phyloP scores from a whole-genome alignment of 345 rosid species.

The Citrus medica region DNA sequence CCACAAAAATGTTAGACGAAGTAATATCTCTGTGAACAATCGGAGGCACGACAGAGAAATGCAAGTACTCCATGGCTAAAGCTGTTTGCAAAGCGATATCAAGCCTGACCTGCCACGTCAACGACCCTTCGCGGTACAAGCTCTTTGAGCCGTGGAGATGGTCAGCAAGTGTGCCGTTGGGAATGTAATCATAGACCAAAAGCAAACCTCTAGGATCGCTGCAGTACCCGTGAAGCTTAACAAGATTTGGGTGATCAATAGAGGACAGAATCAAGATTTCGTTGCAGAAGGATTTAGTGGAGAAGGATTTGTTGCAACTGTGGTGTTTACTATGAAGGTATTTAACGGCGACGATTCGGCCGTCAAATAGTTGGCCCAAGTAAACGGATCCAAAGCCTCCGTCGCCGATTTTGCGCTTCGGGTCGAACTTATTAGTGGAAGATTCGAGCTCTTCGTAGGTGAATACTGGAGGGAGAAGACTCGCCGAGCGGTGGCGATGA shows the following conservation, averaged over 20 bases:
- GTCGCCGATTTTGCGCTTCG: constrained; percentile 78
- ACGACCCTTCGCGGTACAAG: constrained; percentile 18
- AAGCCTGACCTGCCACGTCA: constrained; percentile 72
- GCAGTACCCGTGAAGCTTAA: constrained; percentile 92
- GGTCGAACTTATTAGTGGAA: constrained; percentile 75
- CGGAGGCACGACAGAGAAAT: constrained; percentile 59
- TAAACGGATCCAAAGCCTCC: constrained; percentile 94
- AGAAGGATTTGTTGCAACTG: constrained; percentile 45
- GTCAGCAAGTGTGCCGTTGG: constrained; percentile 86
- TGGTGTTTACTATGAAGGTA: constrained; percentile 68
- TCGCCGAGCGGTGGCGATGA: constrained; percentile 64
- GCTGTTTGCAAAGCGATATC: constrained; percentile 82
- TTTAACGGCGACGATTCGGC: constrained; percentile 74
- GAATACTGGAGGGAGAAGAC: constrained; percentile 83
- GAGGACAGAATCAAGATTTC: constrained; percentile 88
- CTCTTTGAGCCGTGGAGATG: constrained; percentile 67
- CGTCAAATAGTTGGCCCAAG: constrained; percentile 70
- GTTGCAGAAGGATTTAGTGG: constrained; percentile 79
- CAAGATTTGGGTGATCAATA: constrained; percentile 77
- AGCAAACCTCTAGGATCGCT: constrained; percentile 94
- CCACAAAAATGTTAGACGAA: constrained; percentile 77
- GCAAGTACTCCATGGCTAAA: constrained; percentile 72
- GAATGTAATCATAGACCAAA: constrained; percentile 76
- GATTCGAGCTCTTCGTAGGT: constrained; percentile 85
- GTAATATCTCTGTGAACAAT: constrained; percentile 86